A percentile compares a stretch with the other conserved stretches of the same genome.
phyloP scores from a whole-genome alignment of 139 green algal genomes.

The Desmodesmus armatus region DNA sequence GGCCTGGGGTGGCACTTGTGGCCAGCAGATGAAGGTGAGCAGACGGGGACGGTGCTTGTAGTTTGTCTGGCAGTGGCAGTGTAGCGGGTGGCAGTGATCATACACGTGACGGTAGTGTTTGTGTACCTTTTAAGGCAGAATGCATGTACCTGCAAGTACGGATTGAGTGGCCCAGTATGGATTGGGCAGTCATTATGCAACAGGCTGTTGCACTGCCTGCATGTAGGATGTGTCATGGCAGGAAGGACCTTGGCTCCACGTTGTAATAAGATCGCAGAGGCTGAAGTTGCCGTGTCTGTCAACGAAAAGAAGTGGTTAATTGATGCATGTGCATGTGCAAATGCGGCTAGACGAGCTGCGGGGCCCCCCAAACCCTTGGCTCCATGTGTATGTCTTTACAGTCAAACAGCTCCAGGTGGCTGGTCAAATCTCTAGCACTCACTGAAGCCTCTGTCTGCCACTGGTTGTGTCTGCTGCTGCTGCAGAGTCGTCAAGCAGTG shows the following conservation, averaged over 20 bases:
- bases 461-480: background rate
- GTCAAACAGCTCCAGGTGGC: background rate
- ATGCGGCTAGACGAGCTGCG: background rate
- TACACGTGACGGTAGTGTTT: background rate
- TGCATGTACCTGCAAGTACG: background rate
- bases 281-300: no score
- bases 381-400: background rate
- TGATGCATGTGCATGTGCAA: background rate
- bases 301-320: background rate
- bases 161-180: background rate
- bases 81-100: background rate
- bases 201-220: background rate
- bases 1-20: constrained; percentile 26
- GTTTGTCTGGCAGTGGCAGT: no score
- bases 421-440: background rate
- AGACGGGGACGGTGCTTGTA: background rate
- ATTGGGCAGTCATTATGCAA: background rate
- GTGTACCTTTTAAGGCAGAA: background rate
- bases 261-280: no score
- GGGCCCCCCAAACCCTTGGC: background rate
- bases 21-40: constrained; percentile 3
- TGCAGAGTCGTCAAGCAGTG: constrained; percentile 28
- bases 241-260: no score
- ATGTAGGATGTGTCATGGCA: background rate
- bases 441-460: background rate